Evolutionary conservation across 2,329 filamentous ascomycete species (phyloP).

Genomic region (Apiospora aurea): DNA sequence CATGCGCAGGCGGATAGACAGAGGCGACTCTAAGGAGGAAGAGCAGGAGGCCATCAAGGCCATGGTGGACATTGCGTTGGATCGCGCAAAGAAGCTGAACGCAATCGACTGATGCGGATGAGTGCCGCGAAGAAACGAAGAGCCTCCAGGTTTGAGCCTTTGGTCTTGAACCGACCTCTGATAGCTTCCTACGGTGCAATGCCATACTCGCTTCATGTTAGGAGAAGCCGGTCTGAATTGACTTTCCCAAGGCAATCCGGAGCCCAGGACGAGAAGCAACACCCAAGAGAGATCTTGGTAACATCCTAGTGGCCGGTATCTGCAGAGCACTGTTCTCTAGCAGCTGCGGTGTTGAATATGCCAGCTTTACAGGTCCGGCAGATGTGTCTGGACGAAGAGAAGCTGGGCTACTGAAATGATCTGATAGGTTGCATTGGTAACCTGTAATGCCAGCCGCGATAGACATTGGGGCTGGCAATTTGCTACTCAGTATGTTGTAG

Average conservation of each 20-base stretch:
- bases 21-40: constrained; percentile 71
- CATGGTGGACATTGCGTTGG: constrained; percentile 90
- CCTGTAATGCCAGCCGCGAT: not conserved
- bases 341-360: not conserved
- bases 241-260: not conserved
- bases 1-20: constrained; percentile 77
- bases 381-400: not conserved
- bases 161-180: not conserved
- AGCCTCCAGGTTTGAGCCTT: not conserved
- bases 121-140: not conserved
- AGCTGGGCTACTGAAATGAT: not conserved
- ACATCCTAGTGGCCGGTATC: not conserved
- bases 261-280: not conserved
- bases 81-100: constrained; percentile 73
- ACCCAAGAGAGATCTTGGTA: not conserved
- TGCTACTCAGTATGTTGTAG: not conserved
- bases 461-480: not conserved
- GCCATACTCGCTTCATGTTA: not conserved
- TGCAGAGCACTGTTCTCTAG: not conserved
- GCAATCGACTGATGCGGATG: constrained; percentile 26
- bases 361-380: not conserved
- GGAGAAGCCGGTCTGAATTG: not conserved
- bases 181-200: not conserved
- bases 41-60: constrained; percentile 80
- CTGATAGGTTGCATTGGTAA: not conserved